Conservation (phyloP, 1,284 basidiomycete genomes). For the Naganishia liquefaciens region DNA sequence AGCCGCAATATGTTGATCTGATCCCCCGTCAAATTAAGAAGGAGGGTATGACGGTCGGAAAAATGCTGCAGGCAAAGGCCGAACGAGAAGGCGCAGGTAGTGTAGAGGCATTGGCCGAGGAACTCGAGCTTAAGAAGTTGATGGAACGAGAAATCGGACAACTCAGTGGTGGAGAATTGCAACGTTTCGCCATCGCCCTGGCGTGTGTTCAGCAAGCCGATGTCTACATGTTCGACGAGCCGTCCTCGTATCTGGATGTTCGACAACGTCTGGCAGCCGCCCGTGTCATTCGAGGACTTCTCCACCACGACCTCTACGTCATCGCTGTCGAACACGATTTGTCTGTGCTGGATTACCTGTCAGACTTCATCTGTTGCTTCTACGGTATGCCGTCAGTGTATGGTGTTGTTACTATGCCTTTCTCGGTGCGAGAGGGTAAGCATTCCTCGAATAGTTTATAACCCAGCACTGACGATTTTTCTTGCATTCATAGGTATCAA, state of each 20-base stretch:
- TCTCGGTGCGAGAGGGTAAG: constrained; percentile 90
- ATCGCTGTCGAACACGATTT: constrained; percentile 97
- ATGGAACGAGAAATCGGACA: constrained; percentile 78
- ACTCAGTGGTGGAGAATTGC: constrained; percentile 91
- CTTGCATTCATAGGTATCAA: constrained; percentile 71
- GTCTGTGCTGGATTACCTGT: constrained; percentile 93
- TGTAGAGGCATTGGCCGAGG: constrained; percentile 75
- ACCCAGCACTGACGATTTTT: background rate
- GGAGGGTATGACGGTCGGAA: constrained; percentile 73
- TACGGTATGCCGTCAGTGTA: constrained; percentile 90
- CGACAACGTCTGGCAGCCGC: constrained; percentile 92
- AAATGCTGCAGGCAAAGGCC: constrained; percentile 80
- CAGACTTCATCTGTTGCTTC: constrained; percentile 93
- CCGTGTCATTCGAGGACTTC: constrained; percentile 85
- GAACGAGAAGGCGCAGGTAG: constrained; percentile 67
- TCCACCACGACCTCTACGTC: constrained; percentile 80
- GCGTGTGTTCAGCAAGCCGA: constrained; percentile 77
- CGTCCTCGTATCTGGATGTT: constrained; percentile 94
- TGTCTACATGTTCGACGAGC: constrained; percentile 97
- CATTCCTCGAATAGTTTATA: constrained; percentile 10
- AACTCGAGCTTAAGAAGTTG: constrained; percentile 81
- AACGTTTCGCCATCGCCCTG: constrained; percentile 74
- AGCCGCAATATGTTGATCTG: constrained; percentile 98
- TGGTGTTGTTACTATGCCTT: constrained; percentile 96
- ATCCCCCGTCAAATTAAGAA: constrained; percentile 90